These are phyloP conservation scores for Arabis hirsuta DNA, from an alignment of 345 rosid genomes.

Conservation along the genomic window DNA sequence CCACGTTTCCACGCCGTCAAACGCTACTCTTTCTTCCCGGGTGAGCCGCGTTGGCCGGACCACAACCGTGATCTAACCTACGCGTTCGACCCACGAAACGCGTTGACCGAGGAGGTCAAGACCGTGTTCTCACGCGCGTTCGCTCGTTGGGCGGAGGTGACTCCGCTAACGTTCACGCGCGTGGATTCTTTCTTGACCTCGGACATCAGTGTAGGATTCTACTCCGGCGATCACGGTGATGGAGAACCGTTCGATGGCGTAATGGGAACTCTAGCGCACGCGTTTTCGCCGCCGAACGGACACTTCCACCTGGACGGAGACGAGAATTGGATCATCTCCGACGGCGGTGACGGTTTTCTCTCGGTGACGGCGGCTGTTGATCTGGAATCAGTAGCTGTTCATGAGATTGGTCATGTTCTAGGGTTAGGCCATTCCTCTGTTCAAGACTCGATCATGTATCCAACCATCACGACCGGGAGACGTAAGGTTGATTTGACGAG, in stretches of 20 bases:
- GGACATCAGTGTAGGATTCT: slow-evolving; percentile 73
- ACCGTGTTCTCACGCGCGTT: slow-evolving; percentile 75
- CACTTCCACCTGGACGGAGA: slow-evolving; percentile 67
- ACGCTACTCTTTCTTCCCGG: slow-evolving; percentile 73
- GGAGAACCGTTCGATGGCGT: slow-evolving; percentile 90
- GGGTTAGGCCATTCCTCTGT: slow-evolving; percentile 93
- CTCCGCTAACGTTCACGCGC: slow-evolving; percentile 65
- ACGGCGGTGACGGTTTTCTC: slow-evolving; percentile 41
- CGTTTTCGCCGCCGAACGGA: slow-evolving; percentile 87
- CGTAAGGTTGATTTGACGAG: slow-evolving; percentile 59
- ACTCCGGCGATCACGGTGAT: slow-evolving; percentile 79
- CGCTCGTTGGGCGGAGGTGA: slow-evolving; percentile 68
- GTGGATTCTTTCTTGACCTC: slow-evolving; percentile 45
- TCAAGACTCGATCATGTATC: slow-evolving; percentile 79
- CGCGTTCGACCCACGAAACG: slow-evolving; percentile 59
- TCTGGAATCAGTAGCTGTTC: slow-evolving; percentile 87
- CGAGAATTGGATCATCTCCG: slow-evolving; percentile 72
- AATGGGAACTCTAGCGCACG: slow-evolving; percentile 84
- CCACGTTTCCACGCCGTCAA: slow-evolving; percentile 56
- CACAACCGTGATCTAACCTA: slow-evolving; percentile 55
- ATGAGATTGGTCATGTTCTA: slow-evolving; percentile 90
- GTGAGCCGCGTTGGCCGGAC: slow-evolving; percentile 70
- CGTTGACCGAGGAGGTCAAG: slow-evolving; percentile 55
- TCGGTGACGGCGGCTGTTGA: slow-evolving; percentile 53
- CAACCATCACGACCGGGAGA: slow-evolving; percentile 65